These are phyloP conservation scores for Exophiala sp. DNA, from an alignment of 2,329 filamentous ascomycete species.

Conservation along the genomic window DNA sequence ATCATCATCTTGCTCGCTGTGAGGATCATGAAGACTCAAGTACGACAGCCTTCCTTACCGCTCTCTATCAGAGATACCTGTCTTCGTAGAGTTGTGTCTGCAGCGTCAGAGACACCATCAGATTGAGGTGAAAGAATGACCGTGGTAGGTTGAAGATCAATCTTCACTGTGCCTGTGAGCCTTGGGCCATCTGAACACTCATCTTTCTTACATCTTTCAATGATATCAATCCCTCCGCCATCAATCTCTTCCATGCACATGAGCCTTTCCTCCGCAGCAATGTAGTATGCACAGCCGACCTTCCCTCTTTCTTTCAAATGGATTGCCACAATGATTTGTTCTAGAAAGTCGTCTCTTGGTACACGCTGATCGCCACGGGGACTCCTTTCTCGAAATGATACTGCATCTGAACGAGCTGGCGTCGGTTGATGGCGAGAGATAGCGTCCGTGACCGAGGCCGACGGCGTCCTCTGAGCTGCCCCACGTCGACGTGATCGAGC, in stretches of 20 bases:
- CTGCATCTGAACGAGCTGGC: neutral
- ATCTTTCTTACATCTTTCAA: conserved; percentile 49
- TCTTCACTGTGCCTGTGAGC: conserved; percentile 47
- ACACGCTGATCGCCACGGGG: neutral
- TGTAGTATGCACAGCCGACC: conserved; percentile 80
- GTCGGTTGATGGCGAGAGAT: neutral
- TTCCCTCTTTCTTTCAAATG: conserved; percentile 64
- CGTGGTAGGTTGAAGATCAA: conserved; percentile 57
- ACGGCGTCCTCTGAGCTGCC: conserved; percentile 1
- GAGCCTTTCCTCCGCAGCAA: conserved; percentile 62
- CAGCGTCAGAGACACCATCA: conserved; percentile 38
- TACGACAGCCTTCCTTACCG: conserved; percentile 25
- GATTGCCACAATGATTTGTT: conserved; percentile 73
- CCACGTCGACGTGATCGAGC: conserved; percentile 3
- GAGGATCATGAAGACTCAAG: neutral
- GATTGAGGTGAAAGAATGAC: conserved; percentile 53
- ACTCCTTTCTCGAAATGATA: neutral
- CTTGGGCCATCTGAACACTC: conserved; percentile 10
- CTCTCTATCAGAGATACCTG: conserved; percentile 32
- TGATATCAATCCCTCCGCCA: conserved; percentile 60
- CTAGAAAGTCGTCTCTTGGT: conserved; percentile 45
- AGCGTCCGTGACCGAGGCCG: neutral
- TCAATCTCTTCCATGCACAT: conserved; percentile 72
- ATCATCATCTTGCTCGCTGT: conserved; percentile 2
- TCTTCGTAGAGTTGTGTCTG: conserved; percentile 35